Percentiles rank a stretch among this genome's conserved stretches.
phyloP scores from a whole-genome alignment of 768 basidiomycete genomes.

The Paxillus rubicundulus region DNA sequence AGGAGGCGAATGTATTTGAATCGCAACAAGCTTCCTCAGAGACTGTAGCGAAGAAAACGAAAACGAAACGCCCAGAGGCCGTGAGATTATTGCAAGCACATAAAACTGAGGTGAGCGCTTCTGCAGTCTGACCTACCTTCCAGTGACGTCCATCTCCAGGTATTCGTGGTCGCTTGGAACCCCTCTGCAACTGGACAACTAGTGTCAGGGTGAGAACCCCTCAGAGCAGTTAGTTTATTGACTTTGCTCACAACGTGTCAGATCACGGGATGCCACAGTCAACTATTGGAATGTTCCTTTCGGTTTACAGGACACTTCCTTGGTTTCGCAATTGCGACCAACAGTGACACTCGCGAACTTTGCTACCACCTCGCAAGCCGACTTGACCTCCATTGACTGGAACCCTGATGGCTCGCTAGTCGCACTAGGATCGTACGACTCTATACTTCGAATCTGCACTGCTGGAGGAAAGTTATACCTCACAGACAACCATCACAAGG shows the following conservation, averaged over 20 bases:
- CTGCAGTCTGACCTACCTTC: slow-evolving; percentile 14
- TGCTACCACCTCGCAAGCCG: slow-evolving; percentile 46
- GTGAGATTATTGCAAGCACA: slow-evolving; percentile 54
- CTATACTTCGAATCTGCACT: slow-evolving; percentile 66
- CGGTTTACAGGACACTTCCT: slow-evolving; percentile 23
- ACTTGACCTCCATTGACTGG: slow-evolving; percentile 80
- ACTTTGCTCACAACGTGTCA: slow-evolving; percentile 23
- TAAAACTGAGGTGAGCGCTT: slow-evolving; percentile 49
- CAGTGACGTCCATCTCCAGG: slow-evolving; percentile 41
- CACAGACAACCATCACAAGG: slow-evolving; percentile 62
- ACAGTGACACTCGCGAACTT: slow-evolving; percentile 48
- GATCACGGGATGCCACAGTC: slow-evolving; percentile 75
- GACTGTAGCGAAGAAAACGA: slow-evolving; percentile 31
- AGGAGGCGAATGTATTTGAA: slow-evolving; percentile 21
- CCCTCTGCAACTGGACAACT: slow-evolving; percentile 57
- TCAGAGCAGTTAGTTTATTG: background rate
- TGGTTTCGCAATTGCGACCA: slow-evolving; percentile 29
- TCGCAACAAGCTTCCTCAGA: slow-evolving; percentile 20
- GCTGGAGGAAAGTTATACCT: slow-evolving; percentile 61
- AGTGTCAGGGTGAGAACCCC: slow-evolving; percentile 63
- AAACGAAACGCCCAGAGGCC: slow-evolving; percentile 39
- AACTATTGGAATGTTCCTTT: slow-evolving; percentile 69
- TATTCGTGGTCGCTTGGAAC: slow-evolving; percentile 82
- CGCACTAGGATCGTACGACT: slow-evolving; percentile 78
- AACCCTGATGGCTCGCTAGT: slow-evolving; percentile 68